Evolutionary conservation across 164 flowering plant genomes (phyloP), one percentile per base, ranked within the genome.

Genomic region (Warburgia ugandensis): DNA sequence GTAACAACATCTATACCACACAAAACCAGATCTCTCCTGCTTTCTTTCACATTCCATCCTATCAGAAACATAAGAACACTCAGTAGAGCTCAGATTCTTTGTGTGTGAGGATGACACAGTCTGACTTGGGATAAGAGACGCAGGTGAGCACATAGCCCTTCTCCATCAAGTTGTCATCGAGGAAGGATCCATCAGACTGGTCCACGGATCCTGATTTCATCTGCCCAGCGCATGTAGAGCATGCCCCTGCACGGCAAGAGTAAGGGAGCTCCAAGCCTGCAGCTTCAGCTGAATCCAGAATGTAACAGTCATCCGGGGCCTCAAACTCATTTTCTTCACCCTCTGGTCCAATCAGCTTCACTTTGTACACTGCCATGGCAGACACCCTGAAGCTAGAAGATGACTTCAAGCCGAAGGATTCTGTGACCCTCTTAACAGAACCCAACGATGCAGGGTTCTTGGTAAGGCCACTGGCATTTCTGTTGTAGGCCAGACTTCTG

Each of bases 231-330:
- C 95, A 85, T 28, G 87, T 78, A 2, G 84, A 83, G 69, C 95
- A 85, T 0, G 95, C 83, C 11, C 90, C 90, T 8, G 85, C 95
- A 65, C 86, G 63, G 81, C 95, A 86, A 0, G 84, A 80, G 60
- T 85, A 85, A 0, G 95, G 95, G 45, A 83, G 59, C 29, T 79
- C 95, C 25, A 80, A n/a, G 21, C 90, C 95, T 0, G 83, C 95
- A 3, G 33, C 35, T 69, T 82, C 87, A 9, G 85, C 90, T 22
- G 95, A 58, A 36, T 85, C 90, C 6, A 85, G 65, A 50, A 85
- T 80, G 75, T 75, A 80, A 4, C 46, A 19, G 50, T 82, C 90
- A 48, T 78, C 85, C 0, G 79, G 77, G 6, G 90, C 95, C 1
- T 80, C 90, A 46, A 85, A 77, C 59, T 80, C 85, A 4, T 25